Evolutionary conservation across 495 filamentous ascomycete species (phyloP), one percentile per base, ranked within the genome.

Genomic region (Chaetomium fimeti): DNA sequence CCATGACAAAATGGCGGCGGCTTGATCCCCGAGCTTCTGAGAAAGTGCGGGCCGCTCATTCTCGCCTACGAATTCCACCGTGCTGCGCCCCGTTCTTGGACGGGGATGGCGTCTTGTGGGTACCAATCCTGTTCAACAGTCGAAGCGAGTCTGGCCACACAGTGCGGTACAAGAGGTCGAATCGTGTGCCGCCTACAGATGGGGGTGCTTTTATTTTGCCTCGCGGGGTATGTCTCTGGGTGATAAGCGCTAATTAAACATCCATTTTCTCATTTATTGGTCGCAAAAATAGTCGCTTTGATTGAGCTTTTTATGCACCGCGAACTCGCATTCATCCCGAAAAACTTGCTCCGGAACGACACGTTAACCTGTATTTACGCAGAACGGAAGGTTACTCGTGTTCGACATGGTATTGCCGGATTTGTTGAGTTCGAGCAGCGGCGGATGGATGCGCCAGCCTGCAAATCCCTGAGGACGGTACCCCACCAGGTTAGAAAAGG

Each of bases 231-330:
- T 32, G 52, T 15, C 15, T 20, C 15, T 16, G 7, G 32, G 18
- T 56, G 53, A 56, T 38, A 56, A 40, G 53, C 53, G 53, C 53
- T 38, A 56, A 63, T 63, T 57, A 57, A 63, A 47, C 52, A 25
- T 18, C 58, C 58, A 61, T 61, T 60, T 36, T 45, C 42, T 24
- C 32, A 47, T 40, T 56, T 56, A 40, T 40, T 29, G n/a, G 53
- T 3, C 16, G 18, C 22, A 9, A 40, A 20, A 22, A 11, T 9
- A 36, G 47, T 22, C 20, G 15, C 6, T 25, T 60, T 29, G 42
- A 16, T 16, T 13, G 43, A 11, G 28, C 0, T 29, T 32, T 36
- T 60, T 18, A 25, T 24, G 36, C 20, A 42, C 7, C 5, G 20
- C 32, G 25, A 15, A 28, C 32, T 6, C 15, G 53, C 5, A 56